Percentiles rank a stretch among this genome's conserved stretches.
Conservation (phyloP, 176 grass and related monocot genomes). For the Zoysia japonica region DNA sequence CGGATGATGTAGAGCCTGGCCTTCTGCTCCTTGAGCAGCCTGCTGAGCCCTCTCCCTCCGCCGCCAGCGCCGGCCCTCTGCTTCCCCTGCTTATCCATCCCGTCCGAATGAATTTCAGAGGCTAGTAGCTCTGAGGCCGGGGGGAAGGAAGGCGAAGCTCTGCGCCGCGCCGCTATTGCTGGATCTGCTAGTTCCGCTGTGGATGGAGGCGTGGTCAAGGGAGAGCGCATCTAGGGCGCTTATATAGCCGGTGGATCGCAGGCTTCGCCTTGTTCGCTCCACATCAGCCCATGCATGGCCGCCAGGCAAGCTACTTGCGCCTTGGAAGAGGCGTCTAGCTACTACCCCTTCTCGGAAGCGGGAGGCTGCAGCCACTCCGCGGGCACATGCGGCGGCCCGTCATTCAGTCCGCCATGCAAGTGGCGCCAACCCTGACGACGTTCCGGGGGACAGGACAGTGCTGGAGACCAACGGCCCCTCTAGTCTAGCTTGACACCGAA, state of each 20-base stretch:
- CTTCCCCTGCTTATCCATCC: conserved; percentile 45
- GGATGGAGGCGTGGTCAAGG: conserved; percentile 39
- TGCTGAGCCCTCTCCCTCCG: conserved; percentile 46
- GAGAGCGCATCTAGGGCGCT: conserved; percentile 9
- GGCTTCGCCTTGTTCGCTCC: not conserved
- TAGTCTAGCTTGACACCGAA: conserved; percentile 23
- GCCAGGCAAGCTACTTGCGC: conserved; percentile 10
- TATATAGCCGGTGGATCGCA: conserved; percentile 35
- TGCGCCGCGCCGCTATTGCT: not conserved
- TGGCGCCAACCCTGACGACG: conserved; percentile 38
- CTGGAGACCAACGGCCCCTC: conserved; percentile 26
- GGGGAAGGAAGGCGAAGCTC: not conserved
- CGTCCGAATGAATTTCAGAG: not conserved
- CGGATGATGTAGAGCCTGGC: conserved; percentile 59
- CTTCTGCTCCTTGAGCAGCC: conserved; percentile 63
- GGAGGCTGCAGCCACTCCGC: conserved; percentile 24
- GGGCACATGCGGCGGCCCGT: conserved; percentile 31
- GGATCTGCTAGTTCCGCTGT: conserved; percentile 28
- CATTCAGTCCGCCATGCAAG: not conserved
- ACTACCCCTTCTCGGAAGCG: conserved; percentile 37
- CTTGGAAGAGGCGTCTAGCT: conserved; percentile 24
- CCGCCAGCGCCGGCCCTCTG: not conserved
- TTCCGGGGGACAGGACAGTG: conserved; percentile 30
- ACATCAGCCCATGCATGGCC: not conserved
- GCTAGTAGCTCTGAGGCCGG: not conserved